Percentiles rank a stretch among this genome's conserved stretches.
Evolutionary conservation across 257 asterid genomes (phyloP).

Genomic region (Lavandula angustifolia): DNA sequence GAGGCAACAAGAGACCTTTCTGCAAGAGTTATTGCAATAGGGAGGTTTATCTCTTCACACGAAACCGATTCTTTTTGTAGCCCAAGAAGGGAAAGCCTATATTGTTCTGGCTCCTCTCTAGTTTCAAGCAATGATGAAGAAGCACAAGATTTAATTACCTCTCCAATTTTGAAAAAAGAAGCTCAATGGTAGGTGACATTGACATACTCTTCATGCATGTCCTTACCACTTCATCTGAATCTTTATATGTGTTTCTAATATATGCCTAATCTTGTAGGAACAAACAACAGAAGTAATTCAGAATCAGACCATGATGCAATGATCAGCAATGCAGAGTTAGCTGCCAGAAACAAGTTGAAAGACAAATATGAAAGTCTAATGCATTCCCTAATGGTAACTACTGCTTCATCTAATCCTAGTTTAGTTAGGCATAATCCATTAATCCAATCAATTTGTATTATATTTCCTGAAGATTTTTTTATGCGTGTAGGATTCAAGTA

Average conservation of each 20-base stretch:
- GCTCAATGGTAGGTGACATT: constrained; percentile 35
- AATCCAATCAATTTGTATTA: not conserved
- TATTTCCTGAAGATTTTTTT: not conserved
- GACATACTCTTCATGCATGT: not conserved
- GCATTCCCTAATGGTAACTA: constrained; percentile 22
- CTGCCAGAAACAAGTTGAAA: constrained; percentile 14
- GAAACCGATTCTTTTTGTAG: constrained; percentile 38
- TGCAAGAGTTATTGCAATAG: constrained; percentile 39
- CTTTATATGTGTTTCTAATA: constrained; percentile 34
- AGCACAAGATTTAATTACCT: not conserved
- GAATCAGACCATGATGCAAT: constrained; percentile 26
- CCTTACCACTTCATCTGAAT: not conserved
- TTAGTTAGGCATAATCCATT: no score
- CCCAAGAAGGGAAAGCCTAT: constrained; percentile 38
- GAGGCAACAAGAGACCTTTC: constrained; percentile 62
- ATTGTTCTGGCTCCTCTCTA: constrained; percentile 29
- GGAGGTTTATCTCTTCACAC: constrained; percentile 39
- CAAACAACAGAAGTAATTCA: constrained; percentile 4
- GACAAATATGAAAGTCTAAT: constrained; percentile 20
- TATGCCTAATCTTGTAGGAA: constrained; percentile 17
- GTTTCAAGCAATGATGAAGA: constrained; percentile 28
- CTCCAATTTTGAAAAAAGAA: constrained; percentile 25
- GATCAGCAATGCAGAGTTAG: constrained; percentile 8
- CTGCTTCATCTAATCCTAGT: not conserved
- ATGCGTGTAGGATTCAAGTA: constrained; percentile 34